Percentiles rank a stretch among this genome's conserved stretches.
Conservation (phyloP, 495 filamentous ascomycete species). For the Halenospora varia region DNA sequence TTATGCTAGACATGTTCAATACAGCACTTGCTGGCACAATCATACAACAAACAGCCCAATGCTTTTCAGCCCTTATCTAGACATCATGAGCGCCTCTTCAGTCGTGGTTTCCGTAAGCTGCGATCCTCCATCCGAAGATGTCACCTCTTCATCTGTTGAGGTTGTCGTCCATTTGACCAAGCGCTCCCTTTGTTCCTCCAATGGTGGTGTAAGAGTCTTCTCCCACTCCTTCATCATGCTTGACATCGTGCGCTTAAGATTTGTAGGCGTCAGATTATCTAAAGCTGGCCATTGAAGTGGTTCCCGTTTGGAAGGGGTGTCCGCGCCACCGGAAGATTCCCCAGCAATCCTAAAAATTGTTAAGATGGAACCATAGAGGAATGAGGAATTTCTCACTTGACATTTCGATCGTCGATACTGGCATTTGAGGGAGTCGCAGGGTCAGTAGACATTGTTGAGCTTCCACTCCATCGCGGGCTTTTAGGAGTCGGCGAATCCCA, state of each 20-base stretch:
- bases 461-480: constrained; percentile 45
- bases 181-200: constrained; percentile 7
- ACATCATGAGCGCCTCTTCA: background rate
- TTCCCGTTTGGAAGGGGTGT: constrained; percentile 32
- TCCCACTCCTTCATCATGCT: constrained; percentile 71
- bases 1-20: background rate
- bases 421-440: constrained; percentile 43
- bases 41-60: background rate
- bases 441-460: constrained; percentile 29
- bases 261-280: constrained; percentile 51
- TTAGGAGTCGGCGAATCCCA: constrained; percentile 60
- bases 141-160: background rate
- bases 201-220: constrained; percentile 28
- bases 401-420: constrained; percentile 47
- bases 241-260: constrained; percentile 56
- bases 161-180: background rate
- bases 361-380: constrained; percentile 5
- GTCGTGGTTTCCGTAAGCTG: background rate
- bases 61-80: background rate
- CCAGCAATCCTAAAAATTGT: constrained; percentile 41
- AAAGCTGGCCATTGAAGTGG: constrained; percentile 64
- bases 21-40: background rate
- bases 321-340: constrained; percentile 19
- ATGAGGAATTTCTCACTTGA: constrained; percentile 42
- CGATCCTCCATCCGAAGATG: background rate